These are phyloP conservation scores for Biscogniauxia marginata DNA, from an alignment of 2,329 filamentous ascomycete species.

Conservation along the genomic window DNA sequence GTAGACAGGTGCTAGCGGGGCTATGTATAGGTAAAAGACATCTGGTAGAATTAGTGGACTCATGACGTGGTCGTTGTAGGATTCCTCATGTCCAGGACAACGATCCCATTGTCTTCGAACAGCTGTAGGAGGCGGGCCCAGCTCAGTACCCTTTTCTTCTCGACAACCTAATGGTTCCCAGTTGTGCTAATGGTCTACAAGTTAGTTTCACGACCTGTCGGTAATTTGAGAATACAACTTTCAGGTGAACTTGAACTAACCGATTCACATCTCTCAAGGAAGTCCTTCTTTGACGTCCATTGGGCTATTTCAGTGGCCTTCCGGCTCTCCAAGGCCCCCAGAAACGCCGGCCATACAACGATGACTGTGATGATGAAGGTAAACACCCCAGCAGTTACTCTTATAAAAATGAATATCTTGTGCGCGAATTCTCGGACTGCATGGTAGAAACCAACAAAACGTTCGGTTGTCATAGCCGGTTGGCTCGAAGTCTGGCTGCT, in stretches of 20 bases:
- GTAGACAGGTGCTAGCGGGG: too few species aligned
- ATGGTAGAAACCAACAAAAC: too few species aligned
- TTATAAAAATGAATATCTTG: not conserved
- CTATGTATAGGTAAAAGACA: too few species aligned
- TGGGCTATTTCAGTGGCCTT: not conserved
- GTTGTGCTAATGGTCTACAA: too few species aligned
- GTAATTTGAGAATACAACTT: too few species aligned
- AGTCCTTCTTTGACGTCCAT: not conserved
- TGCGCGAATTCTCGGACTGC: not conserved
- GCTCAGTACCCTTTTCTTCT: not conserved
- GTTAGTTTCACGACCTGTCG: not conserved
- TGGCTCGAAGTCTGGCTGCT: too few species aligned
- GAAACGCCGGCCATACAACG: not conserved
- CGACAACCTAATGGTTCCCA: not conserved
- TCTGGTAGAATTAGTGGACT: too few species aligned
- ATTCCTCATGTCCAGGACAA: too few species aligned
- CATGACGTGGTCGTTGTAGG: too few species aligned
- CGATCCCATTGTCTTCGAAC: too few species aligned
- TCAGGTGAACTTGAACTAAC: not conserved
- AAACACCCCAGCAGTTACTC: not conserved
- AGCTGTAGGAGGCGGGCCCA: not conserved
- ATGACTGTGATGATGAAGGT: not conserved
- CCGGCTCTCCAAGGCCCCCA: not conserved
- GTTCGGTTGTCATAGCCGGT: too few species aligned
- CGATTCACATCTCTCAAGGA: not conserved